Conservation (phyloP, 31 red algal genomes). For the Odonthalia washingtoniensis region DNA sequence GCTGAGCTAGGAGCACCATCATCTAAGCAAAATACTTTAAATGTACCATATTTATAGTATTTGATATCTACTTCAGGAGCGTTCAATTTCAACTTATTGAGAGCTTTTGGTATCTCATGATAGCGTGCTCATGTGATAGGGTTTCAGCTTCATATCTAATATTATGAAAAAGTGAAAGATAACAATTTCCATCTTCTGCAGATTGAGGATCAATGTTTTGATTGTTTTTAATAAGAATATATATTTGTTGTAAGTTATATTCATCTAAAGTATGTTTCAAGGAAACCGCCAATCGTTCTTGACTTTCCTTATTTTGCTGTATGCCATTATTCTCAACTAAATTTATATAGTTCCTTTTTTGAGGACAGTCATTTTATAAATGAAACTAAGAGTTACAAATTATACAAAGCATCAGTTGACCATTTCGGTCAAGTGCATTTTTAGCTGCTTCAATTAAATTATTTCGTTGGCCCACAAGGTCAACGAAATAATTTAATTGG, state of each 20-base stretch:
- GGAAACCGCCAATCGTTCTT: not conserved
- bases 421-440: no score
- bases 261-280: not conserved
- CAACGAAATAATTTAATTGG: no score
- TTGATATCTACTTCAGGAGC: not conserved
- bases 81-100: not conserved
- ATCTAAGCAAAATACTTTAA: not conserved
- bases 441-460: not conserved
- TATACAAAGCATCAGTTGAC: not conserved
- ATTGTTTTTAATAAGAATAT: not conserved
- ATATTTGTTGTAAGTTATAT: not conserved
- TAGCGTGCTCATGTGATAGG: not conserved
- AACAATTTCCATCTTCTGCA: not conserved
- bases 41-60: not conserved
- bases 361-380: not conserved
- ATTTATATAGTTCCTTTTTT: not conserved
- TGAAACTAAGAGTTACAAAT: not conserved
- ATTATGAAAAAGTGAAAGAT: not conserved
- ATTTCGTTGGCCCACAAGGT: not conserved
- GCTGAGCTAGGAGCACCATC: not conserved
- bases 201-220: not conserved
- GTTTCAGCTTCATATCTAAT: not conserved
- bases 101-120: not conserved
- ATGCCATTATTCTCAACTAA: not conserved
- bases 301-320: not conserved